Percentiles rank a stretch among this genome's conserved stretches.
Evolutionary conservation across 2,329 filamentous ascomycete genomes (phyloP).

Genomic region (Bertia moriformis): DNA sequence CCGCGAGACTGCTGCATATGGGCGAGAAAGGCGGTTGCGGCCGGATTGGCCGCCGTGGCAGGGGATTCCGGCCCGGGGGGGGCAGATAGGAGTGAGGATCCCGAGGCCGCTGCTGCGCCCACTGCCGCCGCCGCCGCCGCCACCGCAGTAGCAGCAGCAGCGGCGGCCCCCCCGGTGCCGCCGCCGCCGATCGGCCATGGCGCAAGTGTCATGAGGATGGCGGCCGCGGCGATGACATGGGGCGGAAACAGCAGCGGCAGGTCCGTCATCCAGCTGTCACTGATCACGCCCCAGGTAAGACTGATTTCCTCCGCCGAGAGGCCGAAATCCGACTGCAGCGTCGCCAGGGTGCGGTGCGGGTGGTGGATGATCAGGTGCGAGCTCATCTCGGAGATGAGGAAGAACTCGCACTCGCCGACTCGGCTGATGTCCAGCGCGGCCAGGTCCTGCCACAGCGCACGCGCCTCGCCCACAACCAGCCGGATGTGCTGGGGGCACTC

Average conservation of each 20-base stretch:
- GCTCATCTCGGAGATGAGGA: conserved; percentile 77
- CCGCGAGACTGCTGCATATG: not conserved
- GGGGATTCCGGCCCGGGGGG: conserved; percentile 2
- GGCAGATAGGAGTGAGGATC: conserved; percentile 12
- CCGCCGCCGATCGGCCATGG: no score
- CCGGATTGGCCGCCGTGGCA: not conserved
- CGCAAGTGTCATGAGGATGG: conserved; percentile 71
- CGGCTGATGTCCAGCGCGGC: conserved; percentile 65
- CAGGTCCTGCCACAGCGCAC: conserved; percentile 70
- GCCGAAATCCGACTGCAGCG: conserved; percentile 53
- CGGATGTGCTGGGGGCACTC: conserved; percentile 94
- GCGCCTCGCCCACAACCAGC: conserved; percentile 73
- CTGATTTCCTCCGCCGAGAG: conserved; percentile 66
- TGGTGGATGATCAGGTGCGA: conserved; percentile 83
- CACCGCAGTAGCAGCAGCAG: conserved; percentile 13
- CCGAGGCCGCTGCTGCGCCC: conserved; percentile 6
- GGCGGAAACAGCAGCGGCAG: conserved; percentile 73
- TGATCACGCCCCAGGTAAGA: conserved; percentile 70
- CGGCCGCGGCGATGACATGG: conserved; percentile 77
- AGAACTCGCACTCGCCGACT: conserved; percentile 88
- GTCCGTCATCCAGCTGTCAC: conserved; percentile 86
- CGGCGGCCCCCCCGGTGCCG: conserved; percentile 44
- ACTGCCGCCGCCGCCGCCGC: conserved; percentile 5
- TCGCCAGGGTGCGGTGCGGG: conserved; percentile 68
- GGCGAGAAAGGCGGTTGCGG: not conserved